Percentiles rank a stretch among this genome's conserved stretches.
Evolutionary conservation across 192 early-diverging fungal species (phyloP).

Genomic region (Irineochytrium annulatum): DNA sequence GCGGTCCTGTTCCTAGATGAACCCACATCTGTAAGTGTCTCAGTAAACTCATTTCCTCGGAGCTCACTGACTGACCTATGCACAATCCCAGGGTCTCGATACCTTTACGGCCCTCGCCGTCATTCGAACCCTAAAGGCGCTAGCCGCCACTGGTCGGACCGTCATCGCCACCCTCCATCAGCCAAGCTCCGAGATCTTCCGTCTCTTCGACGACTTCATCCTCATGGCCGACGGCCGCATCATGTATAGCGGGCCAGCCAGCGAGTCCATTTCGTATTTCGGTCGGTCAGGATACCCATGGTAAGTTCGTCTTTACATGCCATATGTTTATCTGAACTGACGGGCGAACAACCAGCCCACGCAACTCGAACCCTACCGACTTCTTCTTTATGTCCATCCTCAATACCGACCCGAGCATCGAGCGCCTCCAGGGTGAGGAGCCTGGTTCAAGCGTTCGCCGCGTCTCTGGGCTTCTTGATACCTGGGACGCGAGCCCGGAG

Average conservation of each 20-base stretch:
- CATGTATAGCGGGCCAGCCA: slow-evolving; percentile 59
- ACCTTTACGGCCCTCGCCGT: slow-evolving; percentile 48
- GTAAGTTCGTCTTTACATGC: neutral
- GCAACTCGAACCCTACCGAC: slow-evolving; percentile 52
- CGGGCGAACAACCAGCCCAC: slow-evolving; percentile 16
- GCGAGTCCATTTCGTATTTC: slow-evolving; percentile 41
- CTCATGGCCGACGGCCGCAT: slow-evolving; percentile 62
- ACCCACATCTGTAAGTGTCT: slow-evolving; percentile 45
- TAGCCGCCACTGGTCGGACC: slow-evolving; percentile 39
- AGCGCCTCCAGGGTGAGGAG: neutral
- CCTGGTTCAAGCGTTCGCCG: neutral
- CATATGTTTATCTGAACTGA: neutral
- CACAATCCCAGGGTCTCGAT: slow-evolving; percentile 43
- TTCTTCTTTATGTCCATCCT: slow-evolving; percentile 52
- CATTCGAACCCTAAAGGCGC: slow-evolving; percentile 36
- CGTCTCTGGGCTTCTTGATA: slow-evolving; percentile 21
- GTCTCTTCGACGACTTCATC: slow-evolving; percentile 62
- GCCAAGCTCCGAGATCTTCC: slow-evolving; percentile 57
- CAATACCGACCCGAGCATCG: slow-evolving; percentile 18
- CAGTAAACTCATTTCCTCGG: neutral
- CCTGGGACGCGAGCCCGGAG: slow-evolving; percentile 35
- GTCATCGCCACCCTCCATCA: slow-evolving; percentile 34
- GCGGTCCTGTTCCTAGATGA: slow-evolving; percentile 64
- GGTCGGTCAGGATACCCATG: slow-evolving; percentile 41
- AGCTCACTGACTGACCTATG: neutral